These are phyloP conservation scores for Buxus sempervirens DNA, from an alignment of 164 flowering plant genomes.

Conservation along the genomic window DNA sequence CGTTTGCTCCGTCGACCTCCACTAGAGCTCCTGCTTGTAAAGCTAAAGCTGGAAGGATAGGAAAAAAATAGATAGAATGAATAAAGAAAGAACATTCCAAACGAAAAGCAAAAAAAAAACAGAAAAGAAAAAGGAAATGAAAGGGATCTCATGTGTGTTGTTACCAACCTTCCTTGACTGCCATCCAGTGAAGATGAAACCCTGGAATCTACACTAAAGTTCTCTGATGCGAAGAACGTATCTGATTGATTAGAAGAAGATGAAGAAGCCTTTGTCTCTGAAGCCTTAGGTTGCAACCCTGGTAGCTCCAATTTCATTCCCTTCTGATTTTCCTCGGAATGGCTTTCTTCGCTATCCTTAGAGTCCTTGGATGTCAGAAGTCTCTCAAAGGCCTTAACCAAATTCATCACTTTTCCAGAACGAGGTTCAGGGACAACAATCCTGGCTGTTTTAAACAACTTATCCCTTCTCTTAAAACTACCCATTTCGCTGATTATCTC, in stretches of 20 bases:
- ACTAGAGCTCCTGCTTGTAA: conserved; percentile 52
- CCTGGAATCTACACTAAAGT: conserved; percentile 53
- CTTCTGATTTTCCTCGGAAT: conserved; percentile 19
- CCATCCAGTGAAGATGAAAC: conserved; percentile 63
- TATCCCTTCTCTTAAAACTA: conserved; percentile 44
- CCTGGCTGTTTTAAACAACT: conserved; percentile 60
- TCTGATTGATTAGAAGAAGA: conserved; percentile 63
- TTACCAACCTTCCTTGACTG: conserved; percentile 62
- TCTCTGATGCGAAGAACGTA: conserved; percentile 51
- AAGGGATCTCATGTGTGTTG: background rate
- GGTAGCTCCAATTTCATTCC: conserved; percentile 68
- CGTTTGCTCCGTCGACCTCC: conserved; percentile 68
- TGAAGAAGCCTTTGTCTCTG: conserved; percentile 32
- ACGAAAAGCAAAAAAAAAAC: conserved; percentile 17
- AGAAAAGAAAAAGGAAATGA: background rate
- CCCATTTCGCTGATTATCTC: conserved; percentile 20
- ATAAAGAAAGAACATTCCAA: background rate
- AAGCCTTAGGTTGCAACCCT: conserved; percentile 55
- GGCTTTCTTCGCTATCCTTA: conserved; percentile 25
- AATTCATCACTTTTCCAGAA: conserved; percentile 66
- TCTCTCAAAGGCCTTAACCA: conserved; percentile 85
- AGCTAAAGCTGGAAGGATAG: conserved; percentile 28
- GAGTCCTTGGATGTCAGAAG: conserved; percentile 30
- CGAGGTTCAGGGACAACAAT: conserved; percentile 58
- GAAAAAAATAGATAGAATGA: background rate